Base-by-base conservation (phyloP, 305 asterid species). In the Fraxinus floribunda region DNA sequence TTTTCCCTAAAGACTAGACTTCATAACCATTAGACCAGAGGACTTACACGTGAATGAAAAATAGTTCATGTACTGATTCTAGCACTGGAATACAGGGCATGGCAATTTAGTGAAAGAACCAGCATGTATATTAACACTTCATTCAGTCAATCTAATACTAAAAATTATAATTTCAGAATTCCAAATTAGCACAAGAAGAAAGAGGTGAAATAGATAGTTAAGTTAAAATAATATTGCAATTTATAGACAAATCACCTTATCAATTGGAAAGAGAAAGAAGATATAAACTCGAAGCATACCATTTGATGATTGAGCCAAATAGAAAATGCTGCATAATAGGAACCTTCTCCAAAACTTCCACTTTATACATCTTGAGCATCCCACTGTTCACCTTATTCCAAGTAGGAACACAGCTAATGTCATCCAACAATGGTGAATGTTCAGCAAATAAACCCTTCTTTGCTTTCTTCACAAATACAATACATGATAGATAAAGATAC, bases 271-370 rank as follows among this genome's bases (percentile, higher is more conserved):
- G 32, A 15, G 73, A 55, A 38, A 81, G 30, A 74, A 75, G 77
- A 81, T 60, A 79, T 77, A 57, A 80, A 79, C 66, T 75, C 38
- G 80, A 34, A 26, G 49, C 93, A 70, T 91, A 94, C 98, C 98
- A 94, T 86, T 86, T 87, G 88, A 94, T 93, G 73, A 94, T 89
- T 35, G 97, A 93, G 82, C 97, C 97, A 82, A 94, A 94, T 49
- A 94, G 96, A 78, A 94, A 91, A 87, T 94, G 98, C 44, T 94
- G 98, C 97, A 94, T 94, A 83, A 94, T 93, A 44, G 98, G 98
- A 83, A 94, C 97, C 92, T 94, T 94, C 92, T 90, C 91, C 91
- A 94, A 11, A 78, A 94, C 98, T 86, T 93, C 97, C 46, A 92
- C 87, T 86, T 90, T 93, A 83, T 94, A 94, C 98, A 94, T 94